Percentiles rank a stretch among this genome's conserved stretches.
Evolutionary conservation across 331 rosid species (phyloP).

Genomic region (Acacia pycnantha): DNA sequence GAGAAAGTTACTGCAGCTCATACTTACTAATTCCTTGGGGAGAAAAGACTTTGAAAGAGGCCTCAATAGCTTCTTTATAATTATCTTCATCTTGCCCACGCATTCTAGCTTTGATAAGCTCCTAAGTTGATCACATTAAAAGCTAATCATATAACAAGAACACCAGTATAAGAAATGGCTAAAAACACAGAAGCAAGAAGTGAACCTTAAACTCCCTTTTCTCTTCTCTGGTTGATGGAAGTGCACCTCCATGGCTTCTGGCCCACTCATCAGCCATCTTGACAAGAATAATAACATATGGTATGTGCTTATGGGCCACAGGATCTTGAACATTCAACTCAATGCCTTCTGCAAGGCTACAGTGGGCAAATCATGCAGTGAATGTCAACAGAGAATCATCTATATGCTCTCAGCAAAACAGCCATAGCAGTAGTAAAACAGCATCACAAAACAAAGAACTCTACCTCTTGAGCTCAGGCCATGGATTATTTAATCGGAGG

Average conservation of each 20-base stretch:
- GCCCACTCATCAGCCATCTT: constrained; percentile 90
- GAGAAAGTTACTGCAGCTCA: constrained; percentile 8
- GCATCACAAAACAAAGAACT: constrained; percentile 19
- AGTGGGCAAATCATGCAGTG: constrained; percentile 23
- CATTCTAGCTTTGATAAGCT: constrained; percentile 73
- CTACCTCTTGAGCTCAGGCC: constrained; percentile 93
- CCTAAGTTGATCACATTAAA: constrained; percentile 51
- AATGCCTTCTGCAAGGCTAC: constrained; percentile 73
- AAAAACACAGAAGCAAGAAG: constrained; percentile 31
- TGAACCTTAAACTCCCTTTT: constrained; percentile 91
- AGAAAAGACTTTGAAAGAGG: constrained; percentile 92
- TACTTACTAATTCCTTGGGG: constrained; percentile 86
- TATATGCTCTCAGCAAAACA: constrained; percentile 12
- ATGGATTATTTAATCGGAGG: constrained; percentile 93
- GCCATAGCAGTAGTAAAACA: background rate
- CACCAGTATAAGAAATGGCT: constrained; percentile 19
- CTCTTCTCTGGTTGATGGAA: constrained; percentile 88
- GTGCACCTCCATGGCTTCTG: constrained; percentile 69
- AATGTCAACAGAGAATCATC: constrained; percentile 21
- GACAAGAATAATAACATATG: constrained; percentile 89
- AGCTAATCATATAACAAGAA: constrained; percentile 24
- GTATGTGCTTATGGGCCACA: constrained; percentile 81
- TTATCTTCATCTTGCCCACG: constrained; percentile 84
- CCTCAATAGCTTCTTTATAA: constrained; percentile 89
- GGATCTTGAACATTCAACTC: constrained; percentile 79